A percentile compares a stretch with the other conserved stretches of the same genome.
phyloP scores from a whole-genome alignment of 2,329 filamentous ascomycete species.

The Bipolaris oryzae region DNA sequence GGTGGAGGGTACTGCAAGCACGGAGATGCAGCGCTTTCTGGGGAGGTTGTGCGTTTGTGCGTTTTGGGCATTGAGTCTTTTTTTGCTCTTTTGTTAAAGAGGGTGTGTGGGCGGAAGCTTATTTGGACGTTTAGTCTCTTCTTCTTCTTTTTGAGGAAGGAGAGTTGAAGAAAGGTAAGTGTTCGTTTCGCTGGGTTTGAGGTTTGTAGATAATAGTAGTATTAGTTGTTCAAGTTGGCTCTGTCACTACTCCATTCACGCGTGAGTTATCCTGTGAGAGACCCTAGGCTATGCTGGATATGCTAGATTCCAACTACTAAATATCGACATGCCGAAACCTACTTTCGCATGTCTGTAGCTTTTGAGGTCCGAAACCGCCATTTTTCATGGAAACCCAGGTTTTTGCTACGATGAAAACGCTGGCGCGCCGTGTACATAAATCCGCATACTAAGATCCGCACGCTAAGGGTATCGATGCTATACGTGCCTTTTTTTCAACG shows the following conservation, averaged over 20 bases:
- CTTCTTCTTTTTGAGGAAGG: not conserved
- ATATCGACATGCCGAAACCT: not conserved
- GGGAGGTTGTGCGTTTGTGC: not conserved
- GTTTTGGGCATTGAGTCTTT: too few relatives aligned
- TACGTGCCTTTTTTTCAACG: slow-evolving; percentile 9
- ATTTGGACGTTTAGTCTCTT: not conserved
- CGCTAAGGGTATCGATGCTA: slow-evolving; percentile 19
- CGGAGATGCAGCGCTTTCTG: slow-evolving; percentile 12
- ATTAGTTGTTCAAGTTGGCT: not conserved
- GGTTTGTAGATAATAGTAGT: not conserved
- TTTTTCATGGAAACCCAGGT: not conserved
- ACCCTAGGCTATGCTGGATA: not conserved
- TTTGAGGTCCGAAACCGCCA: not conserved
- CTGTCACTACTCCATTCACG: not conserved
- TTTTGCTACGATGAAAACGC: not conserved
- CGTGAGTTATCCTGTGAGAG: not conserved
- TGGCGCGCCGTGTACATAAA: slow-evolving; percentile 4
- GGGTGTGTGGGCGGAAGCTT: slow-evolving; percentile 1
- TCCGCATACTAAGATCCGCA: slow-evolving; percentile 10
- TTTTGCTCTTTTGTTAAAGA: not conserved
- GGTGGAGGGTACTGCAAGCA: slow-evolving; percentile 1
- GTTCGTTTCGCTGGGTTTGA: not conserved
- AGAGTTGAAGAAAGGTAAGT: not conserved
- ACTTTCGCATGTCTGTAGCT: not conserved
- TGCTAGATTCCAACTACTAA: not conserved